A percentile compares a stretch with the other conserved stretches of the same genome.
phyloP scores from a whole-genome alignment of 768 basidiomycete species.

The Termitomyces sp. region DNA sequence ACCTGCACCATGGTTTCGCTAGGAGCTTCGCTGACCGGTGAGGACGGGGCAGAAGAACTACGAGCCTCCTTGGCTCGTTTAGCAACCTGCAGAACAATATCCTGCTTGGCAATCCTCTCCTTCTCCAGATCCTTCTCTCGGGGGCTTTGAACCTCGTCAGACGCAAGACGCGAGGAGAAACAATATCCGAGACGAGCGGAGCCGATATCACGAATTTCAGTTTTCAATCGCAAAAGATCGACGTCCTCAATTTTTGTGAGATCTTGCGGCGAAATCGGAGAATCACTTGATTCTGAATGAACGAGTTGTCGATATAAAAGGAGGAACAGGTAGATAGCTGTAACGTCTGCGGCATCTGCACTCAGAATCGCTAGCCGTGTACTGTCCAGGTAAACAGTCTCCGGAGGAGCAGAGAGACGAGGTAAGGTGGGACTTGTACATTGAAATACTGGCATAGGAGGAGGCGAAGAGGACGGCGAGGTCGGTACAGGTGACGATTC shows the following conservation, averaged over 20 bases:
- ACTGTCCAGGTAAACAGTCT: conserved; percentile 80
- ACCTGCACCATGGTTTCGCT: conserved; percentile 54
- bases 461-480: conserved; percentile 26
- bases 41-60: conserved; percentile 21
- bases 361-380: conserved; percentile 64
- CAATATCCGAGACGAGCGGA: conserved; percentile 62
- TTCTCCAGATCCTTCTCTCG: conserved; percentile 42
- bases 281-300: conserved; percentile 42
- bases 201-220: conserved; percentile 73
- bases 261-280: conserved; percentile 25
- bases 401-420: conserved; percentile 54
- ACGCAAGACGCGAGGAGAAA: conserved; percentile 35
- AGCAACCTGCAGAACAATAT: conserved; percentile 75
- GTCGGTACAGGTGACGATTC: conserved; percentile 30
- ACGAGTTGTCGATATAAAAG: conserved; percentile 78
- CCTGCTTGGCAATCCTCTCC: conserved; percentile 57
- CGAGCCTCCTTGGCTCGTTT: conserved; percentile 58
- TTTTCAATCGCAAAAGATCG: conserved; percentile 62
- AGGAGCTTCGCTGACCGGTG: conserved; percentile 36
- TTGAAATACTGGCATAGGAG: conserved; percentile 31
- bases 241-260: conserved; percentile 45
- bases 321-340: conserved; percentile 76
- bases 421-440: conserved; percentile 24
- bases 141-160: conserved; percentile 21
- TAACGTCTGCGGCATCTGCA: conserved; percentile 72